Conservation (phyloP, 306 rosid species). For the Sesbania bispinosa region DNA sequence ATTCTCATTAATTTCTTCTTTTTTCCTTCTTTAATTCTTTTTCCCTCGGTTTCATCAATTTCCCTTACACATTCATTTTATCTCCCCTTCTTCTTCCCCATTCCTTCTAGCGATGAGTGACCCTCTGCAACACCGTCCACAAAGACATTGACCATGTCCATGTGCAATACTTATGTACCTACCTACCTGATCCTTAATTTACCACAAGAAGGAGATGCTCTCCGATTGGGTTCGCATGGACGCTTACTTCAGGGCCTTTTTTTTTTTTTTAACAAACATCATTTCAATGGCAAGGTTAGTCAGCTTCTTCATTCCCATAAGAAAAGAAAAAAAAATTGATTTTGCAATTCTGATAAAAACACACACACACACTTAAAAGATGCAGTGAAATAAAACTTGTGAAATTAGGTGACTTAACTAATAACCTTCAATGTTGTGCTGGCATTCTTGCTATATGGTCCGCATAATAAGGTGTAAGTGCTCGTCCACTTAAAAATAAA, state of each 20-base stretch:
- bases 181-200: constrained; percentile 80
- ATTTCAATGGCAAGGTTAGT: constrained; percentile 70
- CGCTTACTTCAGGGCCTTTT: constrained; percentile 77
- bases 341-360: not conserved
- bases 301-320: not conserved
- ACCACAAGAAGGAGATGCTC: constrained; percentile 98
- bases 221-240: constrained; percentile 99
- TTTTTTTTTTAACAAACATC: constrained; percentile 77
- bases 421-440: not conserved
- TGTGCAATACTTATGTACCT: constrained; percentile 94
- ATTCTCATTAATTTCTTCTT: no score
- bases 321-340: not conserved
- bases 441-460: constrained; percentile 99
- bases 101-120: no score
- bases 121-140: constrained; percentile 56
- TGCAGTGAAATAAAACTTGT: no score
- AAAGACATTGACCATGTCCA: constrained; percentile 81
- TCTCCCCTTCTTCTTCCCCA: no score
- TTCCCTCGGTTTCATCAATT: no score
- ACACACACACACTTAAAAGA: no score
- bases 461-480: constrained; percentile 92
- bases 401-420: not conserved
- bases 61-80: no score
- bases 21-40: no score
- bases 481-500: constrained; percentile 70